A percentile compares a stretch with the other conserved stretches of the same genome.
These are phyloP conservation scores for Davidsoniella virescens DNA, from an alignment of 2,329 filamentous ascomycete species.

Conservation along the genomic window DNA sequence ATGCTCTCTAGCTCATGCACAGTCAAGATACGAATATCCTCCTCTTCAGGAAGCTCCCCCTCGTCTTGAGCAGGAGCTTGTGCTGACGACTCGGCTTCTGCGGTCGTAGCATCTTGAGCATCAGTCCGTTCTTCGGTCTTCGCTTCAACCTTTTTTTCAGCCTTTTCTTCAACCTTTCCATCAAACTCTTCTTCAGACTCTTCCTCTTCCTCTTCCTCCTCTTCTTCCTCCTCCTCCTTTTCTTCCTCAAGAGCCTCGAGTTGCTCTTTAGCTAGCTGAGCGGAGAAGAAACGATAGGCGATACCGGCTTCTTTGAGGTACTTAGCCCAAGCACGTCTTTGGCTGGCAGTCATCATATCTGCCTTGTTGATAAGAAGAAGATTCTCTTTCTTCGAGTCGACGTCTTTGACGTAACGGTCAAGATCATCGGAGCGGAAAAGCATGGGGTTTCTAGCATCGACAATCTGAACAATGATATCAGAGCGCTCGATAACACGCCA, in stretches of 20 bases:
- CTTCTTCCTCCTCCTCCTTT: slow-evolving; percentile 27
- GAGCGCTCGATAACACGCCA: slow-evolving; percentile 97
- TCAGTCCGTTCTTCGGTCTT: slow-evolving; percentile 19
- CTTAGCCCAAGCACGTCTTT: slow-evolving; percentile 70
- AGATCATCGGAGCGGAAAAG: slow-evolving; percentile 90
- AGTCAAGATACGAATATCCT: slow-evolving; percentile 66
- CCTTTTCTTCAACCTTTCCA: slow-evolving; percentile 18
- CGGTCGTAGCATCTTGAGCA: slow-evolving; percentile 16
- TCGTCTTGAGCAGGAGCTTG: slow-evolving; percentile 18
- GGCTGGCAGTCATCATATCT: slow-evolving; percentile 89
- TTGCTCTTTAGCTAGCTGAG: slow-evolving; percentile 73
- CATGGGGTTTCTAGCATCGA: slow-evolving; percentile 87
- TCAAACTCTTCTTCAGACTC: slow-evolving; percentile 34
- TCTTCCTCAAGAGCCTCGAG: slow-evolving; percentile 42
- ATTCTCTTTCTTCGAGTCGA: slow-evolving; percentile 77
- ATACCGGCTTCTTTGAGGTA: slow-evolving; percentile 71
- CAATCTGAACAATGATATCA: slow-evolving; percentile 92
- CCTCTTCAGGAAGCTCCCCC: slow-evolving; percentile 26
- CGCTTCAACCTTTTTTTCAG: slow-evolving; percentile 15
- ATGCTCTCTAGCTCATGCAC: slow-evolving; percentile 84
- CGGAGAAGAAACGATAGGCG: slow-evolving; percentile 92
- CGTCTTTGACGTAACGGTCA: slow-evolving; percentile 85
- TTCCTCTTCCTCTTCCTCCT: slow-evolving; percentile 24
- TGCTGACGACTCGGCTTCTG: slow-evolving; percentile 16
- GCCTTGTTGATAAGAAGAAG: slow-evolving; percentile 93